A percentile compares a stretch with the other conserved stretches of the same genome.
phyloP scores from a whole-genome alignment of 2,329 filamentous ascomycete species.

The Neophaeococcomyces aloes region DNA sequence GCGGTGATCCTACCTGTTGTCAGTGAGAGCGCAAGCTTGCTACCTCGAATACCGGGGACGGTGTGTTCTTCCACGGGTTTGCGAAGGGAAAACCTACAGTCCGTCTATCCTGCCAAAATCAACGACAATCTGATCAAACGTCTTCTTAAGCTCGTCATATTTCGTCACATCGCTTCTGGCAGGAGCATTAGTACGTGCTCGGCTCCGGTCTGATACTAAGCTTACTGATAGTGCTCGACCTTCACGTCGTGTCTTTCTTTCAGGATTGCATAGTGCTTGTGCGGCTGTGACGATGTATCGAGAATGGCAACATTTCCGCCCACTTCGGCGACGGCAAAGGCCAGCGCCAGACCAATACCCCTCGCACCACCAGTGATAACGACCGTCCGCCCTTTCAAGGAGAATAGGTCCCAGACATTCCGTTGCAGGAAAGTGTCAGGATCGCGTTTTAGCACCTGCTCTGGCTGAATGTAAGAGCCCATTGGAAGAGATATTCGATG shows the following conservation, averaged over 20 bases:
- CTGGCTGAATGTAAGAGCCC: slow-evolving; percentile 1
- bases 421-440: slow-evolving; percentile 10
- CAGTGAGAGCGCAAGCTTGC: neutral
- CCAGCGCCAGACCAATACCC: slow-evolving; percentile 31
- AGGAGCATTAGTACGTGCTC: too few relatives aligned
- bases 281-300: slow-evolving; percentile 24
- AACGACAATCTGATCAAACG: too few relatives aligned
- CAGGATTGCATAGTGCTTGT: slow-evolving; percentile 21
- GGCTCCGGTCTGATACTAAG: too few relatives aligned
- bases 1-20: slow-evolving; percentile 3
- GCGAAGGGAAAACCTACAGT: too few relatives aligned
- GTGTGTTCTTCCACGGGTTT: too few relatives aligned
- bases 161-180: too few relatives aligned
- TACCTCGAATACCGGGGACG: neutral
- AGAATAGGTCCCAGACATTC: slow-evolving; percentile 23
- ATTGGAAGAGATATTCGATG: too few relatives aligned
- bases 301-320: slow-evolving; percentile 30
- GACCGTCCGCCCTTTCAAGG: slow-evolving; percentile 24
- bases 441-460: neutral
- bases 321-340: slow-evolving; percentile 29
- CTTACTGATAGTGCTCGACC: slow-evolving; percentile 25
- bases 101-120: too few relatives aligned
- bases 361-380: slow-evolving; percentile 25
- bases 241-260: slow-evolving; percentile 23
- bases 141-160: too few relatives aligned